phyloP scores from a whole-genome alignment of 768 basidiomycete genomes.

The Hygrocybe coccinea region DNA sequence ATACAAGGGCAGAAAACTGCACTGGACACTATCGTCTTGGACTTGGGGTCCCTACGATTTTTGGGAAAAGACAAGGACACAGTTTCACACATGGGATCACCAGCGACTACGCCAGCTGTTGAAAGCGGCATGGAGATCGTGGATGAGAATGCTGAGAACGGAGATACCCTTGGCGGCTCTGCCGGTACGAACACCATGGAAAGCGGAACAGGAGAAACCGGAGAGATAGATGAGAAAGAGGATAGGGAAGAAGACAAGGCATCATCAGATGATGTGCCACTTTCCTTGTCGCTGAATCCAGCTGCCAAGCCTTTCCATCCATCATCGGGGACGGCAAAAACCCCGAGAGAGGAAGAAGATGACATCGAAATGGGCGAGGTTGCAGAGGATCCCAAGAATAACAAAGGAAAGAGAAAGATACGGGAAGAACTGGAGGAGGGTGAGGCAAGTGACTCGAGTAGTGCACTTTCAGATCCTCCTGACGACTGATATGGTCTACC shows the following conservation, averaged over 20 bases:
- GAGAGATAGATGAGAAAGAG: slow-evolving; percentile 31
- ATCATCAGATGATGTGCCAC: slow-evolving; percentile 13
- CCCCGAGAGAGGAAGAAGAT: slow-evolving; percentile 32
- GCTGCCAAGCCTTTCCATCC: neutral
- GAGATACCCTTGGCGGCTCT: neutral
- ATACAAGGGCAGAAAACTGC: slow-evolving; percentile 66
- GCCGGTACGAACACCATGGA: slow-evolving; percentile 6
- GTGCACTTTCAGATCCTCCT: slow-evolving; percentile 71
- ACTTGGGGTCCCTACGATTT: slow-evolving; percentile 57
- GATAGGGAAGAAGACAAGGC: slow-evolving; percentile 40
- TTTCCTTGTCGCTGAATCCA: slow-evolving; percentile 3
- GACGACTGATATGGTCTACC: slow-evolving; percentile 38
- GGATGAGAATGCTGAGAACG: slow-evolving; percentile 13
- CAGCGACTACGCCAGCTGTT: slow-evolving; percentile 46
- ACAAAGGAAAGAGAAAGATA: slow-evolving; percentile 48
- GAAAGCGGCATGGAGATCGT: slow-evolving; percentile 26
- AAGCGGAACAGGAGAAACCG: slow-evolving; percentile 17
- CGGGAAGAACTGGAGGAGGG: slow-evolving; percentile 82
- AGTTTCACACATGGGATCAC: slow-evolving; percentile 40
- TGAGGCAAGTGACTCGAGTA: slow-evolving; percentile 78
- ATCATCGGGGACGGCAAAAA: neutral
- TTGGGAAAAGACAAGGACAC: slow-evolving; percentile 64
- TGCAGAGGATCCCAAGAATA: slow-evolving; percentile 59
- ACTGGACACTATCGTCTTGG: slow-evolving; percentile 58
- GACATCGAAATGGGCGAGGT: slow-evolving; percentile 94